Evolutionary conservation across 2,329 filamentous ascomycete genomes (phyloP), one percentile per base, ranked within the genome.

Genomic region (Aspergillus caelatus): DNA sequence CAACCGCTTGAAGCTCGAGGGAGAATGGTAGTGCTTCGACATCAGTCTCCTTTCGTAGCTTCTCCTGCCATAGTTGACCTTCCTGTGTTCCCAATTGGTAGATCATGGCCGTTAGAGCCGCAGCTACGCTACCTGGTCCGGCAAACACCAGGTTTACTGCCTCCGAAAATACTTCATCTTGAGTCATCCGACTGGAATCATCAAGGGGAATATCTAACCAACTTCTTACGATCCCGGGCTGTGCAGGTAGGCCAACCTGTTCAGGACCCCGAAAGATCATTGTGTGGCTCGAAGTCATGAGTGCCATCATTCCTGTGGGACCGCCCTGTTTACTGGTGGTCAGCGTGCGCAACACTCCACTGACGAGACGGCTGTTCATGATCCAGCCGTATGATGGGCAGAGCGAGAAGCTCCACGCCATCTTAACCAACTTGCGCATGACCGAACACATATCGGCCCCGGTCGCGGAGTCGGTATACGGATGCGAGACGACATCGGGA

Each of bases 51-150:
- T 39, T 41, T 14, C 65, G 67, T 11, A 68, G 48, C 12, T 45
- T 67, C 6, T 62, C 58, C 55, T 70, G 68, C 68, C 68, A 68
- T 9, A 26, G 16, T 19, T 61, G 63, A 4, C 68, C 68, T 23
- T 66, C 60, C 9, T 58, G 16, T 8, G 58, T 46, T 16, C 68
- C 68, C 30, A 70, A 50, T 19, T 64, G 61, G 48, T 62, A 66
- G 12, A 68, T 8, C 7, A 64, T 26, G 14, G 68, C 65, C 7
- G 67, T 68, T 34, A 68, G 53, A 9, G 62, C 65, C 4, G 68
- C 67, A 19, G 67, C 62, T 16, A 60, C 67, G 39, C 68, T 70
- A 19, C 68, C 68, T 3, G 67, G 63, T 3, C 68, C 68, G 9
- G 68, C 68, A 21, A 70, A 57, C 7, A 68, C 60, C 39, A 70